Evolutionary conservation across 2,329 filamentous ascomycete genomes (phyloP).

Genomic region (Phialophora expanda): DNA sequence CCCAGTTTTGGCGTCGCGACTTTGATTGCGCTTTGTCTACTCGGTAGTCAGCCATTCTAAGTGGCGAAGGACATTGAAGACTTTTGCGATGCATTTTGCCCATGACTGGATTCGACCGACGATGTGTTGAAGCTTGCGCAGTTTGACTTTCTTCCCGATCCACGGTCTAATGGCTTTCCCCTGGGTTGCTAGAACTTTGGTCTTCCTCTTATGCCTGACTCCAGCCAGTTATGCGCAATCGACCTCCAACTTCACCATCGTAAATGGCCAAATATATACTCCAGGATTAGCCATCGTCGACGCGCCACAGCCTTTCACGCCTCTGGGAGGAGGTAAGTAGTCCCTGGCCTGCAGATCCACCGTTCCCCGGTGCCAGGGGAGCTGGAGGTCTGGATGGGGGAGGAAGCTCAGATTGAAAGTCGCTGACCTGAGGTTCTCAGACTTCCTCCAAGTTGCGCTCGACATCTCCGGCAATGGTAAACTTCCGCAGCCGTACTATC

Average conservation of each 20-base stretch:
- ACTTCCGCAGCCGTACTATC: slow-evolving; percentile 63
- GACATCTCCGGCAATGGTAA: slow-evolving; percentile 70
- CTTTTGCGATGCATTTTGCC: neutral
- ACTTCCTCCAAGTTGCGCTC: slow-evolving; percentile 66
- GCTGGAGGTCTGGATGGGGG: neutral
- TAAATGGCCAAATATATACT: slow-evolving; percentile 71
- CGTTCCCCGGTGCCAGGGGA: neutral
- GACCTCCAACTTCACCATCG: slow-evolving; percentile 21
- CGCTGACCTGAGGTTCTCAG: slow-evolving; percentile 34
- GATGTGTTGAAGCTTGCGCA: neutral
- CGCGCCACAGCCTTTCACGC: slow-evolving; percentile 68
- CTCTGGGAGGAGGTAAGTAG: slow-evolving; percentile 64
- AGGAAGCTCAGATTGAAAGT: neutral
- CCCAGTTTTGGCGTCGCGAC: slow-evolving; percentile 1
- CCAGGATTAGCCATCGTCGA: slow-evolving; percentile 71
- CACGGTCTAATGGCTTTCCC: neutral
- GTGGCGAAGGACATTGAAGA: neutral
- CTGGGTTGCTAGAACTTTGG: neutral
- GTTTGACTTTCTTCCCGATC: neutral
- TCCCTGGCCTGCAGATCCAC: neutral
- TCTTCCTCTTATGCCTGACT: neutral
- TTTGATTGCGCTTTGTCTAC: slow-evolving; percentile 3
- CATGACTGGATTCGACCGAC: neutral
- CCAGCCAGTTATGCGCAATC: neutral
- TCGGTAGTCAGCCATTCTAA: neutral